A percentile compares a stretch with the other conserved stretches of the same genome.
These are phyloP conservation scores for Citrullus mucosospermus DNA, from an alignment of 306 rosid species.

Conservation along the genomic window DNA sequence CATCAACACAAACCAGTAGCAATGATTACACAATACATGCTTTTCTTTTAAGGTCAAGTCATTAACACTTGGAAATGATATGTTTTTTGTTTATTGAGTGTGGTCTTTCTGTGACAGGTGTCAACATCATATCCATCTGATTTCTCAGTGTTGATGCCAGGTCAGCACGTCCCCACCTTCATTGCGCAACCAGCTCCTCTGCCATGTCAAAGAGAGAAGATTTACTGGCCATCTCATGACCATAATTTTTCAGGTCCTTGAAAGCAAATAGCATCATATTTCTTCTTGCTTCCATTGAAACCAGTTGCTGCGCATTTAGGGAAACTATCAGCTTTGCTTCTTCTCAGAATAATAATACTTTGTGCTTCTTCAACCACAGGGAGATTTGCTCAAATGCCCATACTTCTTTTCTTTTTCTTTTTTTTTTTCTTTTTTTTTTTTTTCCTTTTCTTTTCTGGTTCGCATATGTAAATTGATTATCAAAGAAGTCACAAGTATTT, in stretches of 20 bases:
- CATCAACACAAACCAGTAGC: not conserved
- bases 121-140: conserved; percentile 38
- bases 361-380: not conserved
- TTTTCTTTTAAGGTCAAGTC: not conserved
- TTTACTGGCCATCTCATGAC: conserved; percentile 65
- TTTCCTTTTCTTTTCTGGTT: not conserved
- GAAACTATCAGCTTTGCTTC: not conserved
- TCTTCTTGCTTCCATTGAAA: not conserved
- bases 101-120: conserved; percentile 29
- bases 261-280: not conserved
- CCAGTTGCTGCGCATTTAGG: not conserved
- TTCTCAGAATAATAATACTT: not conserved
- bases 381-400: not conserved
- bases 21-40: not conserved
- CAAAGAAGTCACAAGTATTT: not conserved
- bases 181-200: conserved; percentile 86
- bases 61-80: not conserved
- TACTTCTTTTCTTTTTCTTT: not conserved
- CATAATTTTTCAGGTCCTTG: conserved; percentile 35
- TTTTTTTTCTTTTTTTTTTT: too few relatives aligned
- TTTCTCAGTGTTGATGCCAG: conserved; percentile 85
- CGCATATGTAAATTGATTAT: not conserved
- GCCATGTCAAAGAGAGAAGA: conserved; percentile 63
- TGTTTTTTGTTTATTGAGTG: not conserved
- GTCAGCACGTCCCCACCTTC: conserved; percentile 68